phyloP scores from a whole-genome alignment of 2,329 filamentous ascomycete species.

The Aulographum hederae region DNA sequence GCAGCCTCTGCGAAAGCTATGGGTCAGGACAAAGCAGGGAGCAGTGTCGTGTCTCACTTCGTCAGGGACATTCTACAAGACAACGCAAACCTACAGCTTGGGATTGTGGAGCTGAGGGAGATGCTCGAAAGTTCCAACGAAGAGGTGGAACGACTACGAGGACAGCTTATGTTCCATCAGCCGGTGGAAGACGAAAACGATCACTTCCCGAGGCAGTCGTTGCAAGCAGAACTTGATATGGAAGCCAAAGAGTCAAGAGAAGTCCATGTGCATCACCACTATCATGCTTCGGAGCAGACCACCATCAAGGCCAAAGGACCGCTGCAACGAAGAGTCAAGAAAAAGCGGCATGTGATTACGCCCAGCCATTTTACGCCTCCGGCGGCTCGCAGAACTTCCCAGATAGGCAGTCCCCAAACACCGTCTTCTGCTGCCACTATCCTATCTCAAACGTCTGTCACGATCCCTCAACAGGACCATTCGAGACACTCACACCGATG shows the following conservation, averaged over 20 bases:
- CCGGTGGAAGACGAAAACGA: constrained; percentile 31
- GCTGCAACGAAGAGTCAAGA: constrained; percentile 42
- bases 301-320: constrained; percentile 28
- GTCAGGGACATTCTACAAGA: constrained; percentile 91
- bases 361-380: constrained; percentile 29
- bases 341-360: constrained; percentile 48
- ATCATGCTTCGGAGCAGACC: constrained; percentile 41
- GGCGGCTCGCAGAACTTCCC: constrained; percentile 14
- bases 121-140: constrained; percentile 85
- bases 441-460: constrained; percentile 44
- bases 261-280: constrained; percentile 87
- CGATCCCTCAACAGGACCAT: constrained; percentile 29
- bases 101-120: constrained; percentile 78
- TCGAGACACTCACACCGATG: constrained; percentile 32
- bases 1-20: constrained; percentile 55
- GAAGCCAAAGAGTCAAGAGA: constrained; percentile 33
- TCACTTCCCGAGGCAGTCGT: constrained; percentile 32
- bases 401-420: constrained; percentile 18
- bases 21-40: constrained; percentile 35
- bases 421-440: constrained; percentile 26
- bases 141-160: constrained; percentile 72
- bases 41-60: constrained; percentile 77
- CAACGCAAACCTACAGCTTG: constrained; percentile 83
- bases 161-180: constrained; percentile 66
- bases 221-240: constrained; percentile 52